Conservation (phyloP, 2,329 filamentous ascomycete genomes). For the Thielaviopsis musarum region DNA sequence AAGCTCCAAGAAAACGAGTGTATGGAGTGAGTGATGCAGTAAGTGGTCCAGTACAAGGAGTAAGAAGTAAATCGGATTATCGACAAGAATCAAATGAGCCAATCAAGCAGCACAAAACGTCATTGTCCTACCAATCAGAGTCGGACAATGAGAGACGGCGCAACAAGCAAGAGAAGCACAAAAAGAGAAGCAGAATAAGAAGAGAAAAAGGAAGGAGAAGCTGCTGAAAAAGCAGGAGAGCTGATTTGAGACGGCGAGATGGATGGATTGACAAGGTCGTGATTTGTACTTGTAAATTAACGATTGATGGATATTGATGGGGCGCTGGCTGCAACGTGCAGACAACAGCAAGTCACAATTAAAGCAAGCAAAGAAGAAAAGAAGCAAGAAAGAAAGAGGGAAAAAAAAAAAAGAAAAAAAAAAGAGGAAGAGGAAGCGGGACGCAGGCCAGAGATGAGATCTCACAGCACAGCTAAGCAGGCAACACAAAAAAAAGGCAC, state of each 20-base stretch:
- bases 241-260: neutral
- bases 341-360: too few relatives aligned
- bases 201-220: too few relatives aligned
- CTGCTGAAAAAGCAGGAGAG: neutral
- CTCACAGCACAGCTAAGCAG: neutral
- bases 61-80: neutral
- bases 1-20: neutral
- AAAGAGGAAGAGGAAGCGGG: neutral
- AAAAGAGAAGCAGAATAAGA: neutral
- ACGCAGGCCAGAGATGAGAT: too few relatives aligned
- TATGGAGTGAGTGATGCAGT: neutral
- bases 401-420: neutral
- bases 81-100: neutral
- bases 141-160: neutral
- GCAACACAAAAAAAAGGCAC: neutral
- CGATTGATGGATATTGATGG: neutral
- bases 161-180: neutral
- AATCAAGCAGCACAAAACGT: constrained; percentile 7
- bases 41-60: neutral
- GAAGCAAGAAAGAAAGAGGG: neutral
- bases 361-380: neutral
- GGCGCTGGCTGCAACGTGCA: too few relatives aligned
- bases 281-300: too few relatives aligned
- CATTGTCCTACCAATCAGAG: constrained; percentile 4
- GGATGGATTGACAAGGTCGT: neutral